Base-by-base conservation (phyloP, 2,329 filamentous ascomycete species). In the Penicillium sp. region DNA sequence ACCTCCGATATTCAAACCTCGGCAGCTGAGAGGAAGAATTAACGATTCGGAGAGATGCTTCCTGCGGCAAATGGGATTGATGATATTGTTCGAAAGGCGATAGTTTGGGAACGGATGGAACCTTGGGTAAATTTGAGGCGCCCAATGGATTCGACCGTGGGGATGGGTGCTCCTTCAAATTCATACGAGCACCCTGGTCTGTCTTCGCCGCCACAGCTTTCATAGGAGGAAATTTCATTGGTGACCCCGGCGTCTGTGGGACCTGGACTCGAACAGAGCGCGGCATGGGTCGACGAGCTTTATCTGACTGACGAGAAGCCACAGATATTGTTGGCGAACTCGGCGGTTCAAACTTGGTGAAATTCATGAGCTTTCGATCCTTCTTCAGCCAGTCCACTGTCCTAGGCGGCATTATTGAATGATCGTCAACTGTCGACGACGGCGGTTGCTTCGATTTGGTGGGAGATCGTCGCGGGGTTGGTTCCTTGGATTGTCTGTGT, bases 21-120 rank as follows among this genome's bases (percentile, higher is more conserved):
- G 68, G 63, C 41, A 70, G 54, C 34, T 69, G 64, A 21, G 69
- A 70, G 6, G 68, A 67, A 8, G 69, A 68, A 43, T 65, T 61
- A 15, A 67, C 52, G 15, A 66, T 56, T 46, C 57, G 59, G 43
- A 67, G 52, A 4, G 65, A 69, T 9, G 50, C 55, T 9, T 55
- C 53, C 24, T 17, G 19, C 24, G 37, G 13, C 12, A 55, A 26
- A 13, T 31, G n/a, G 12, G 26, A 24, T 34, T 33, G 37, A 17
- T 34, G 48, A 44, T 21, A 7, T 26, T 38, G 2, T 28, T 52
- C 10, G 6, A 33, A n/a, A 2, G 44, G 29, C 6, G 53, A 42
- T 29, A 9, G 7, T 15, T 32, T 39, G 9, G 53, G 9, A 32
- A 41, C 8, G 8, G n/a, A 7, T 4, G 26, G 12, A 3, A 12